Evolutionary conservation across 768 basidiomycete genomes (phyloP), one percentile per base, ranked within the genome.

Genomic region (Termitomyces sp.): DNA sequence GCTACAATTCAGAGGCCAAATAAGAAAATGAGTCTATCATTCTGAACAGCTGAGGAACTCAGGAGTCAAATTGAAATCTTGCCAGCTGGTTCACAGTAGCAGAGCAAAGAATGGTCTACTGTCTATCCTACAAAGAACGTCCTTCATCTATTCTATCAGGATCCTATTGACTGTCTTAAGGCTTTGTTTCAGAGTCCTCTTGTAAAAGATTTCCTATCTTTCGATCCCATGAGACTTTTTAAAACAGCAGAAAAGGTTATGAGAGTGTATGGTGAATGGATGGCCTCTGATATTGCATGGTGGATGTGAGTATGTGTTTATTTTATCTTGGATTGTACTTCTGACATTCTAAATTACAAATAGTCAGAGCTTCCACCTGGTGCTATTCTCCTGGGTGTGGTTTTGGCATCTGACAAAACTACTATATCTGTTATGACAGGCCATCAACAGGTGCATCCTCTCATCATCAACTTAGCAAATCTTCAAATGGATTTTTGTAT

Each of bases 1-100:
- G 4, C 7, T 7, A 29, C 7, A 3, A 4, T 29, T 29, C 29
- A 29, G 29, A 29, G 29, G 29, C 29, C 3, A 29, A 29, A 3
- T 29, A 29, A 34, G 10, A 34, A 34, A 10, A 34, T 34, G 34
- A 34, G 10, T 9, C 11, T 34, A 34, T 34, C 34, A 34, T 34
- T 34, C 10, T 10, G 9, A 34, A 10, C 34, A 6, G 34, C 34
- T 5, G 9, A 34, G 34, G 9, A 34, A 12, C 34, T 34, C 10
- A 34, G 34, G 10, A 34, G 9, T 12, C 4, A 10, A 42, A 42
- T 42, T 42, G 70, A 73, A 58, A 62, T 67, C 14, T 61, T 71
- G 29, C 70, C 70, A 0, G 16, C 53, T 23, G 67, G 69, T 14
- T 71, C 66, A 19, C 14, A 54, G 23, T 73, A 71, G 72, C 60